A percentile compares a stretch with the other conserved stretches of the same genome.
Conservation (phyloP, 2,329 filamentous ascomycete genomes). For the Cladosporium sp. region DNA sequence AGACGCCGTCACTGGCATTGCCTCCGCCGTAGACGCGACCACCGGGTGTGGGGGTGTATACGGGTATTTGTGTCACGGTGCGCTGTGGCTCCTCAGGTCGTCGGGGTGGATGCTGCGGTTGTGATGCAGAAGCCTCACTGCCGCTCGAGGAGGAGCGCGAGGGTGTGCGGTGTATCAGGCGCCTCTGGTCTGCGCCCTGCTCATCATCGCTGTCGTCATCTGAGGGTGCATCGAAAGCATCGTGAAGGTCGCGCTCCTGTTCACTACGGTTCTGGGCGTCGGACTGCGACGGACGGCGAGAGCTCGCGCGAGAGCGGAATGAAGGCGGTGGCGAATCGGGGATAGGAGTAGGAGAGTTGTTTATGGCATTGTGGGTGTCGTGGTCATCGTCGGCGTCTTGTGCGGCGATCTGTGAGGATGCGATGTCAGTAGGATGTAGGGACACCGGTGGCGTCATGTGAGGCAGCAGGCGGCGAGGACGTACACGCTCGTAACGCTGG, state of each 20-base stretch:
- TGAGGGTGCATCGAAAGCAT: conserved; percentile 68
- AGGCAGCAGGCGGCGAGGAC: conserved; percentile 12
- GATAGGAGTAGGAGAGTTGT: conserved; percentile 31
- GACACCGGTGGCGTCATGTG: conserved; percentile 8
- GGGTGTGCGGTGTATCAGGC: conserved; percentile 59
- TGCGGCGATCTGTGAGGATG: conserved; percentile 30
- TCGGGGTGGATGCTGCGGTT: conserved; percentile 15
- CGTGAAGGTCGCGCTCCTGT: conserved; percentile 76
- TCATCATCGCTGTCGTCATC: conserved; percentile 63
- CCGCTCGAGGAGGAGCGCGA: conserved; percentile 1
- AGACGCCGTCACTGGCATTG: conserved; percentile 81
- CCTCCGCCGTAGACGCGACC: conserved; percentile 62
- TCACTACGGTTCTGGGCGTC: conserved; percentile 46
- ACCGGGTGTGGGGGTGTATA: conserved; percentile 36
- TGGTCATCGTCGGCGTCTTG: conserved; percentile 35
- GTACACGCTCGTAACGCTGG: conserved; percentile 20
- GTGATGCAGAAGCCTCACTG: conserved; percentile 2
- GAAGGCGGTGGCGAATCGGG: conserved; percentile 60
- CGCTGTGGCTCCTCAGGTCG: conserved; percentile 38
- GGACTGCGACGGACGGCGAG: conserved; percentile 50
- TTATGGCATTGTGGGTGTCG: conserved; percentile 27
- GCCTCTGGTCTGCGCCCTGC: conserved; percentile 65
- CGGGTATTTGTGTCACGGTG: conserved; percentile 49
- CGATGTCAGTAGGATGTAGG: conserved; percentile 14
- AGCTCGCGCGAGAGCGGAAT: conserved; percentile 79